These are phyloP conservation scores for Stachybotrys chlorohalonatus DNA, from an alignment of 2,329 filamentous ascomycete genomes.

Conservation along the genomic window DNA sequence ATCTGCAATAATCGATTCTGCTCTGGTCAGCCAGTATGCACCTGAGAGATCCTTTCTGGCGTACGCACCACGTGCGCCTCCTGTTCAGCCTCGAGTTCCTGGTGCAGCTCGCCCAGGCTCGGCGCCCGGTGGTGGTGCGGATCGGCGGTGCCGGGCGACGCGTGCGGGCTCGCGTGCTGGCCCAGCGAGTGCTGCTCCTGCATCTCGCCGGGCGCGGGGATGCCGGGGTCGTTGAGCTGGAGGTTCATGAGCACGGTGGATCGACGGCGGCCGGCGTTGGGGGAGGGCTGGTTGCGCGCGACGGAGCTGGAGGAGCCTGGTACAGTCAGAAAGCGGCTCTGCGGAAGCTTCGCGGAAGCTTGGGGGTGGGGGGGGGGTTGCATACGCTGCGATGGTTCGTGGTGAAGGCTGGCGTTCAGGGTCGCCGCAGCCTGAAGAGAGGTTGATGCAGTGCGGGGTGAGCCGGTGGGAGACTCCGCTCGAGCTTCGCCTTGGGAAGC, in stretches of 20 bases:
- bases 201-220: slow-evolving; percentile 64
- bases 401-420: slow-evolving; percentile 67
- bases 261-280: slow-evolving; percentile 48
- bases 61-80: slow-evolving; percentile 62
- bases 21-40: slow-evolving; percentile 3
- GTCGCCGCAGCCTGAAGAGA: slow-evolving; percentile 70
- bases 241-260: slow-evolving; percentile 66
- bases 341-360: neutral
- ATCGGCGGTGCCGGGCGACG: slow-evolving; percentile 40
- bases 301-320: slow-evolving; percentile 45
- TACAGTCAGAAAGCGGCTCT: neutral
- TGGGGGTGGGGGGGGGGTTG: neutral
- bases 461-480: slow-evolving; percentile 46
- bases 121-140: slow-evolving; percentile 58
- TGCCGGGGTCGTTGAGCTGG: slow-evolving; percentile 59
- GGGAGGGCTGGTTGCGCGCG: slow-evolving; percentile 30
- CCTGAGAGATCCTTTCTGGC: neutral
- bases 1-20: slow-evolving; percentile 68
- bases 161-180: slow-evolving; percentile 30
- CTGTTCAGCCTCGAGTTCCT: slow-evolving; percentile 71
- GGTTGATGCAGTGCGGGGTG: slow-evolving; percentile 55
- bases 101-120: slow-evolving; percentile 68
- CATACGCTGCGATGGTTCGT: slow-evolving; percentile 50
- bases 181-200: slow-evolving; percentile 30
- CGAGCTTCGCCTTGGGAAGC: slow-evolving; percentile 19